phyloP scores from a whole-genome alignment of 2,329 filamentous ascomycete genomes.

The Calonectria honghensis region DNA sequence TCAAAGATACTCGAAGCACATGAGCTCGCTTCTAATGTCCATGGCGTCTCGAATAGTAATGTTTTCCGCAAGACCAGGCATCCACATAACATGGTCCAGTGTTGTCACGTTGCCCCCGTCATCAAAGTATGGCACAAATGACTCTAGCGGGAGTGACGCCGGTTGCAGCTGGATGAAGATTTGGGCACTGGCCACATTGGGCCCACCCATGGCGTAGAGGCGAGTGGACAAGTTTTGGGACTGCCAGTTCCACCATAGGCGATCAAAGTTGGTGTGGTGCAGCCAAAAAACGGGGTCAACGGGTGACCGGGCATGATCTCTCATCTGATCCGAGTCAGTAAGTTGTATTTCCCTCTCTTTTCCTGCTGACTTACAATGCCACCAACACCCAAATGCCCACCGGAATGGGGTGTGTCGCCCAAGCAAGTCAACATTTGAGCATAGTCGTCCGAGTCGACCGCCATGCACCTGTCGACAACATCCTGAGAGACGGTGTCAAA shows the following conservation, averaged over 20 bases:
- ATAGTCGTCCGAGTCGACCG: slow-evolving; percentile 8
- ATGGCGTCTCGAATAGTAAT: slow-evolving; percentile 11
- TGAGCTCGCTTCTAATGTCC: background rate
- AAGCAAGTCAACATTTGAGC: slow-evolving; percentile 5
- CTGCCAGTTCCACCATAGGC: slow-evolving; percentile 10
- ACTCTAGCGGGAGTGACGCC: background rate
- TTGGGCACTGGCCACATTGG: slow-evolving; percentile 3
- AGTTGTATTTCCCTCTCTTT: too few species aligned
- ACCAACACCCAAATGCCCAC: slow-evolving; percentile 6
- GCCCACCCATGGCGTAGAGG: background rate
- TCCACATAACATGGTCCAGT: slow-evolving; percentile 12
- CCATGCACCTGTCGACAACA: background rate
- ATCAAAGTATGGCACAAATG: background rate
- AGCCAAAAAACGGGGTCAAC: slow-evolving; percentile 15
- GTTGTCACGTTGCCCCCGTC: slow-evolving; percentile 3
- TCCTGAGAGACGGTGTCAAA: slow-evolving; percentile 3
- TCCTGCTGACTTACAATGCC: background rate
- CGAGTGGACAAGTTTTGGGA: background rate
- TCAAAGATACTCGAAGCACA: slow-evolving; percentile 11
- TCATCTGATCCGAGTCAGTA: slow-evolving; percentile 3
- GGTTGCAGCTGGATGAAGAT: background rate
- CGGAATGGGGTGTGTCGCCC: slow-evolving; percentile 1
- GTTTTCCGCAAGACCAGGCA: slow-evolving; percentile 11
- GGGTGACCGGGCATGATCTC: slow-evolving; percentile 11
- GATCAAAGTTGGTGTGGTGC: slow-evolving; percentile 10